Conservation (phyloP, 148 eudicot genomes). For the Silene uniflora region DNA sequence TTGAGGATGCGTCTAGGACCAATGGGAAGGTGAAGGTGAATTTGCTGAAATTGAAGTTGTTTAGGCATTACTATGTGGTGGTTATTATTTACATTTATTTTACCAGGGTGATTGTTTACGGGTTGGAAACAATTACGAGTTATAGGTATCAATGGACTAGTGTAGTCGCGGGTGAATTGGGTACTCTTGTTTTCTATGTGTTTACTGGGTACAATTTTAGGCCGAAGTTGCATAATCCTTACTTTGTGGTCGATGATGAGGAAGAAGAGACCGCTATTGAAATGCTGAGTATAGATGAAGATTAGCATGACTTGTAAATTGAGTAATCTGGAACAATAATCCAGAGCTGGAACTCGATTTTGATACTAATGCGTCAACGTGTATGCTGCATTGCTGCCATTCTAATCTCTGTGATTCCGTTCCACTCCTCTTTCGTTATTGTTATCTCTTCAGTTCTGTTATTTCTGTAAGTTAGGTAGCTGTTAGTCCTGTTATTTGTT, state of each 20-base stretch:
- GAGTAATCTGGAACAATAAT: neutral
- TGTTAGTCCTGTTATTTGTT: too few relatives aligned
- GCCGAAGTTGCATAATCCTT: constrained; percentile 59
- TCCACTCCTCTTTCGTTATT: neutral
- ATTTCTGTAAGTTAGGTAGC: neutral
- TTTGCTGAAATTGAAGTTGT: constrained; percentile 60
- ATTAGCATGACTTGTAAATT: constrained; percentile 46
- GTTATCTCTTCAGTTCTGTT: neutral
- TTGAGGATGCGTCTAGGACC: constrained; percentile 50
- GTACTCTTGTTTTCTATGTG: constrained; percentile 52
- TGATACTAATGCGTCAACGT: neutral
- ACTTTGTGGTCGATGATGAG: constrained; percentile 54
- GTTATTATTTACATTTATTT: constrained; percentile 68
- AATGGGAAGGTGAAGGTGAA: constrained; percentile 77
- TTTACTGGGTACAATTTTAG: constrained; percentile 56
- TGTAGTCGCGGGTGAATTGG: constrained; percentile 56
- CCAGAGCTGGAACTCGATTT: neutral
- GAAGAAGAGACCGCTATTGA: constrained; percentile 70
- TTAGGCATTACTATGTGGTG: constrained; percentile 63
- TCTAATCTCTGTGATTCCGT: neutral
- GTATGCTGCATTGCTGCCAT: neutral
- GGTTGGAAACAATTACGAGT: constrained; percentile 52
- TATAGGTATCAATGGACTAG: constrained; percentile 62
- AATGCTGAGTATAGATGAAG: constrained; percentile 43
- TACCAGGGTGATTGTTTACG: constrained; percentile 63